Evolutionary conservation across 768 basidiomycete species (phyloP).

Genomic region (Xanthoconium purpureum): DNA sequence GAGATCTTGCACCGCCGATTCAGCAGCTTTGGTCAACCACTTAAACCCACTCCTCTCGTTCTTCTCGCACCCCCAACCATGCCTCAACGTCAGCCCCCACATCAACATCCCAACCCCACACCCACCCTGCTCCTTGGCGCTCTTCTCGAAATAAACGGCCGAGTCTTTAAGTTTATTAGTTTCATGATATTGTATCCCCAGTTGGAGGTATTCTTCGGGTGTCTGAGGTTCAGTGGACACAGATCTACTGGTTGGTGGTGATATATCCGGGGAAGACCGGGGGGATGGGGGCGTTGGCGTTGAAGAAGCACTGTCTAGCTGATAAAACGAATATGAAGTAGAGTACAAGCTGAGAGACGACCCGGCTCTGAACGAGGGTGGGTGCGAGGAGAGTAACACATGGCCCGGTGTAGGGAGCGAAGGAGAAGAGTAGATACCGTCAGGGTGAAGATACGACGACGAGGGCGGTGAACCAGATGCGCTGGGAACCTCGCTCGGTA

Average conservation of each 20-base stretch:
- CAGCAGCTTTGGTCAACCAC: conserved; percentile 82
- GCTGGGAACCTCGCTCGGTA: not conserved
- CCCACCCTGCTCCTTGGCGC: conserved; percentile 70
- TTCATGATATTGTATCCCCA: conserved; percentile 78
- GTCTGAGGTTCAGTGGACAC: conserved; percentile 31
- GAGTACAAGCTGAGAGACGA: conserved; percentile 54
- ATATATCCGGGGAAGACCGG: conserved; percentile 14
- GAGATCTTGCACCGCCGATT: conserved; percentile 69
- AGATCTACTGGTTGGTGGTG: conserved; percentile 17
- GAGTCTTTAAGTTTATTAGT: conserved; percentile 66
- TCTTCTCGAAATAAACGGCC: conserved; percentile 71
- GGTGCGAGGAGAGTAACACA: conserved; percentile 28
- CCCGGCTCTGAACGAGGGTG: conserved; percentile 35
- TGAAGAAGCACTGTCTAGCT: no score
- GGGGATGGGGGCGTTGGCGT: conserved; percentile 41
- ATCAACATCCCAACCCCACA: conserved; percentile 90
- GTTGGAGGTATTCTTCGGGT: conserved; percentile 67
- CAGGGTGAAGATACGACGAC: conserved; percentile 17
- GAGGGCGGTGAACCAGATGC: not conserved
- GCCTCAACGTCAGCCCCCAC: conserved; percentile 82
- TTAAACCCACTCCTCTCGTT: conserved; percentile 77
- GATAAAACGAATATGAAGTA: conserved; percentile 60
- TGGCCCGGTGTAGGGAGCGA: conserved; percentile 5
- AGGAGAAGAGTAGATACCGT: conserved; percentile 14
- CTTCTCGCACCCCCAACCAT: conserved; percentile 85